Percentiles rank a stretch among this genome's conserved stretches.
Conservation (phyloP, 1,284 basidiomycete species). For the Ustilago cynodontis region DNA sequence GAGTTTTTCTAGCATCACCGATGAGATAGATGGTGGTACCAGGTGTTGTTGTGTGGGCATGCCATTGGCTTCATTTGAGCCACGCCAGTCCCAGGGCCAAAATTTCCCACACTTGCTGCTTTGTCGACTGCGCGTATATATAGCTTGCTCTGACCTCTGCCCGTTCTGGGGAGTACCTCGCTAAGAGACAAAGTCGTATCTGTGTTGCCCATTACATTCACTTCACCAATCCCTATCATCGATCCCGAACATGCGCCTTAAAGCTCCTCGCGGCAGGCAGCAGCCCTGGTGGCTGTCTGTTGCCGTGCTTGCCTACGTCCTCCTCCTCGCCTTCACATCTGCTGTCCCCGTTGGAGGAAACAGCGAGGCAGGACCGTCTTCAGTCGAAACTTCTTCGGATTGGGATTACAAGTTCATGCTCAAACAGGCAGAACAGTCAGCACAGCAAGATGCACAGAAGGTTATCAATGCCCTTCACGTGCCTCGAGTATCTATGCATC, state of each 20-base stretch:
- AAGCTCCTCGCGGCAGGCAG: constrained; percentile 8
- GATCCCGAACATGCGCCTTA: constrained; percentile 23
- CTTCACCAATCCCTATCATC: background rate
- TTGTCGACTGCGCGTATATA: no score
- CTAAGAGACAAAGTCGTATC: no score
- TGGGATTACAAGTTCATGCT: background rate
- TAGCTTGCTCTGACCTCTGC: no score
- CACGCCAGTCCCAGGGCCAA: no score
- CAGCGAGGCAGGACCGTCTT: background rate
- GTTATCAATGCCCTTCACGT: background rate
- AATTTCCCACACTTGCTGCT: no score
- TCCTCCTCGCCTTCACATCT: constrained; percentile 11
- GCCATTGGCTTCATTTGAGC: no score
- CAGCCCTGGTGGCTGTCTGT: constrained; percentile 36
- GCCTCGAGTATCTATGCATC: background rate
- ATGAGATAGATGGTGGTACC: no score
- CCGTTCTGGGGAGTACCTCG: no score
- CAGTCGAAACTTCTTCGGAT: no score
- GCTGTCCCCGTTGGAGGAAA: constrained; percentile 19
- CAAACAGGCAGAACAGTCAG: background rate
- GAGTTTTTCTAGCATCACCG: no score
- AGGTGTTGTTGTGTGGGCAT: no score
- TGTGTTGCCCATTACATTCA: no score
- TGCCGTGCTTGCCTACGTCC: constrained; percentile 14
- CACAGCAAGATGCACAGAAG: background rate